Evolutionary conservation across 164 flowering plant genomes (phyloP), one percentile per base, ranked within the genome.

Genomic region (Santalum album): DNA sequence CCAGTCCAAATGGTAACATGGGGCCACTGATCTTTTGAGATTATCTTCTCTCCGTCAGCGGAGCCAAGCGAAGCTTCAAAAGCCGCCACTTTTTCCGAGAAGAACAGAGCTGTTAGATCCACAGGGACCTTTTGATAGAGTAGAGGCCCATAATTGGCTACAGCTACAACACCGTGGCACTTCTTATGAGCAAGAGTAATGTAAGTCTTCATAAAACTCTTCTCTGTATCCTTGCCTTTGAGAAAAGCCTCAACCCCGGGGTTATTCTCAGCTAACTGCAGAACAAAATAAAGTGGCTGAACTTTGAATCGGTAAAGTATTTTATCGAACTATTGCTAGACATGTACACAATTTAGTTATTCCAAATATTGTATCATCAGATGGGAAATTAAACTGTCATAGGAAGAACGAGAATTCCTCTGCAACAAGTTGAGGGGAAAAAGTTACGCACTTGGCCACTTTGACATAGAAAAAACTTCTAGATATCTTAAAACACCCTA

Each of bases 101-200:
- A 80, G 35, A 86, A 66, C 20, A 92, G 51, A 4, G 87, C 84
- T 19, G 78, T 81, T 21, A 87, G 40, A 20, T 73, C 73, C 19
- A 89, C 79, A 0, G 96, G 96, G 12, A 92, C 83, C 17, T 78
- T 25, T 47, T 58, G 79, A 45, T 85, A 20, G 46, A 78, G 70
- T 66, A 65, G 72, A 34, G 65, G 44, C 21, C 84, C 94, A 57
- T 81, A 92, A 55, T 59, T 81, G 12, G 96, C 95, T 19, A 92
- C 89, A 25, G 95, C 94, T 47, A 78, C 59, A 26, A 92, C 82
- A 45, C 96, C 98, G 48, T 92, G 98, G 47, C 85, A 79, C 56
- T 77, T 72, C 81, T 85, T 89, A 73, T 92, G 98, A 17, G 98
- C 98, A 42, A 92, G 95, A 47, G 96, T 92, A 38, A 89, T 71